These are phyloP conservation scores for Coemansia sp. DNA, from an alignment of 192 early-diverging fungal species.

Conservation along the genomic window DNA sequence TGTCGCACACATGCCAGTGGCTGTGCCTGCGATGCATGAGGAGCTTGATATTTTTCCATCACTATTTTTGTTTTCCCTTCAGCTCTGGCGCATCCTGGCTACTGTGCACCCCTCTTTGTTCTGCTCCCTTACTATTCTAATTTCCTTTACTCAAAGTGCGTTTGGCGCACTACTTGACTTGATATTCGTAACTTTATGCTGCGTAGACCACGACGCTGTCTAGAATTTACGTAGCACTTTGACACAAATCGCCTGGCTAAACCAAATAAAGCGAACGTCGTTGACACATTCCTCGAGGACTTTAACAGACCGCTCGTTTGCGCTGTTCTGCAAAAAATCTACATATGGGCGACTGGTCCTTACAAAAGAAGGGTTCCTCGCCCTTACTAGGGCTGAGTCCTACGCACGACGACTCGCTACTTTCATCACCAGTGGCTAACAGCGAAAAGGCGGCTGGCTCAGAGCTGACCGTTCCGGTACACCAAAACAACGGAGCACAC, in stretches of 20 bases:
- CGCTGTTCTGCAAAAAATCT: neutral
- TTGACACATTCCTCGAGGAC: neutral
- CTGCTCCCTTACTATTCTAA: slow-evolving; percentile 1
- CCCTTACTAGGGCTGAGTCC: slow-evolving; percentile 6
- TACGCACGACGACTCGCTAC: slow-evolving; percentile 16
- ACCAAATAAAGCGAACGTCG: neutral
- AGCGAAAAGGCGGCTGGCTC: slow-evolving; percentile 17
- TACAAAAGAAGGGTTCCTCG: slow-evolving; percentile 8
- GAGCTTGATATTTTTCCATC: neutral
- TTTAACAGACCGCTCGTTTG: neutral
- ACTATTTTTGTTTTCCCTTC: neutral
- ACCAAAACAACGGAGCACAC: neutral
- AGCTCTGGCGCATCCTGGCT: neutral
- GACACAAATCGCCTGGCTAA: neutral
- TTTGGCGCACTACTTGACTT: neutral
- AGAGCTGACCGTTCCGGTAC: slow-evolving; percentile 11
- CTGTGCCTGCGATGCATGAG: neutral
- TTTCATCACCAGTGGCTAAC: slow-evolving; percentile 1
- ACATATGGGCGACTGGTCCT: neutral
- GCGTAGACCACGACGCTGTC: neutral
- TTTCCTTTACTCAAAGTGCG: neutral
- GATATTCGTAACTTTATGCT: neutral
- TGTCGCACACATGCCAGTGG: neutral
- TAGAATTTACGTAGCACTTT: neutral
- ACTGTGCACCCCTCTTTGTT: neutral